Evolutionary conservation across 495 filamentous ascomycete species (phyloP).

Genomic region (Talaromyces stipitatus): DNA sequence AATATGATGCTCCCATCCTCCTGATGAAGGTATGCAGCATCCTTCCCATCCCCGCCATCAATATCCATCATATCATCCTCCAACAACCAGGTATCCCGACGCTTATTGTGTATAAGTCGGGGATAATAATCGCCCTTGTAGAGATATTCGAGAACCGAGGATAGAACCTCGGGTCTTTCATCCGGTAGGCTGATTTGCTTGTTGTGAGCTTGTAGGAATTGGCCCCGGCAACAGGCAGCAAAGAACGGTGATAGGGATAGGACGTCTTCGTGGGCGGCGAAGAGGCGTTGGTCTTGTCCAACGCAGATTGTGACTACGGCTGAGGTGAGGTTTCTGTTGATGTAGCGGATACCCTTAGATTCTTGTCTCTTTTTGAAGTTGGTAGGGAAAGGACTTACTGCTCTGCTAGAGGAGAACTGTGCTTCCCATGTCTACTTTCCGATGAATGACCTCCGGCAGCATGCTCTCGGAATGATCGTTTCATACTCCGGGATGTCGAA

Average conservation of each 20-base stretch:
- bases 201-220: constrained; percentile 54
- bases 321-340: constrained; percentile 37
- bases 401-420: constrained; percentile 28
- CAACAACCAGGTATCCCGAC: constrained; percentile 61
- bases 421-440: constrained; percentile 16
- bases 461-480: constrained; percentile 21
- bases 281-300: constrained; percentile 71
- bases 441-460: constrained; percentile 10
- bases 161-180: constrained; percentile 85
- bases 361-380: background rate
- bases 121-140: constrained; percentile 95
- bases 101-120: constrained; percentile 62
- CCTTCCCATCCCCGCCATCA: constrained; percentile 26
- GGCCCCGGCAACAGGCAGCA: constrained; percentile 42
- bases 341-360: background rate
- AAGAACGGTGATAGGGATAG: constrained; percentile 76
- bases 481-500: constrained; percentile 15
- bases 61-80: constrained; percentile 40
- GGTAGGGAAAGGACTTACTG: constrained; percentile 23
- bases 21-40: constrained; percentile 64
- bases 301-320: constrained; percentile 74
- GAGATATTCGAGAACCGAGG: constrained; percentile 81
- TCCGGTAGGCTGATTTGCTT: constrained; percentile 74
- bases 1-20: constrained; percentile 60
- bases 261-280: constrained; percentile 85